Conservation (phyloP, 2,329 filamentous ascomycete species). For the Aspergillus tanneri region DNA sequence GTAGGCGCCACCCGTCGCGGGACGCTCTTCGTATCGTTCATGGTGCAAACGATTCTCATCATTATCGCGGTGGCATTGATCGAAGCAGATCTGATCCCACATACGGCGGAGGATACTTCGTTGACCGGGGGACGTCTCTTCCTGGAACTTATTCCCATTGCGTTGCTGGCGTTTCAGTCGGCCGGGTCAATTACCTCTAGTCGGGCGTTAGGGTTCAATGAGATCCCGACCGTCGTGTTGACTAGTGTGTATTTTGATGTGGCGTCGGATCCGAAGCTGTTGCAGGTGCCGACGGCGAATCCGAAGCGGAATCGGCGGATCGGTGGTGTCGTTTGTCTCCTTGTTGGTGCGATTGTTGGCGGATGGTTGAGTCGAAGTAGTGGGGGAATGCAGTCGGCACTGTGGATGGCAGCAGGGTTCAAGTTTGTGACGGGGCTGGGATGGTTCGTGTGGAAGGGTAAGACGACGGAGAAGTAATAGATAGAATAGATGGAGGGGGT, state of each 20-base stretch:
- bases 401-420: constrained; percentile 45
- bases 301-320: constrained; percentile 41
- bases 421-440: constrained; percentile 39
- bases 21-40: constrained; percentile 44
- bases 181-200: constrained; percentile 46
- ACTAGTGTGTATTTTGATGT: constrained; percentile 50
- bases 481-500: neutral
- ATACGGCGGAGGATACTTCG: constrained; percentile 20
- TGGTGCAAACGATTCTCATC: constrained; percentile 40
- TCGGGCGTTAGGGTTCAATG: constrained; percentile 42
- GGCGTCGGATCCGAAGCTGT: constrained; percentile 42
- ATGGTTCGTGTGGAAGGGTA: constrained; percentile 42
- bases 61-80: constrained; percentile 43
- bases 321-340: constrained; percentile 38
- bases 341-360: constrained; percentile 43
- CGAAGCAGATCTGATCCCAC: constrained; percentile 40
- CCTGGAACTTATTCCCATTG: constrained; percentile 44
- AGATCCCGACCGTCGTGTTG: constrained; percentile 48
- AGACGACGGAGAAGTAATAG: neutral
- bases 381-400: constrained; percentile 44
- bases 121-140: constrained; percentile 32
- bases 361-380: constrained; percentile 45
- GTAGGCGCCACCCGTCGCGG: constrained; percentile 35
- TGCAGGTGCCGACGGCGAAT: constrained; percentile 36
- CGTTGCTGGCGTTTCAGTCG: constrained; percentile 46